Percentiles rank a stretch among this genome's conserved stretches.
Evolutionary conservation across 345 rosid genomes (phyloP).

Genomic region (Syzygium aqueum): DNA sequence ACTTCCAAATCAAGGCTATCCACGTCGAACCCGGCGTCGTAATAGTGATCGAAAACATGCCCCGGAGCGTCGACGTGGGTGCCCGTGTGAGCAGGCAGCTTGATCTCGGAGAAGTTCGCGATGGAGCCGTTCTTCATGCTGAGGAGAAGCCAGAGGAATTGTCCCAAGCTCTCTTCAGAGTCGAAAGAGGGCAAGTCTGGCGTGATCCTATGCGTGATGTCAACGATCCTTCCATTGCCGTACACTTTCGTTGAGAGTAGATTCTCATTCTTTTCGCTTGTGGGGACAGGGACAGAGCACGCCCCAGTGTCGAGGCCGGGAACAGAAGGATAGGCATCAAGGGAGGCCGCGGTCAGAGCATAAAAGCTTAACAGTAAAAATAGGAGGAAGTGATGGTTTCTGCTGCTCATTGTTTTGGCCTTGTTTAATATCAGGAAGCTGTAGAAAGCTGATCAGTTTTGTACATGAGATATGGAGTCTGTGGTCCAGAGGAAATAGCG

Average conservation of each 20-base stretch:
- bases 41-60: slow-evolving; percentile 4
- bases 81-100: slow-evolving; percentile 7
- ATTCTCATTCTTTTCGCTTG: background rate
- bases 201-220: slow-evolving; percentile 5
- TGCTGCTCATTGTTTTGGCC: background rate
- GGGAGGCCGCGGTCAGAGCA: background rate
- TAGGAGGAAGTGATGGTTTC: background rate
- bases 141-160: slow-evolving; percentile 5
- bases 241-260: background rate
- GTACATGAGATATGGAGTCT: background rate
- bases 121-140: slow-evolving; percentile 13
- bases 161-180: background rate
- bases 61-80: slow-evolving; percentile 11
- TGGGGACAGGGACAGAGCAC: background rate
- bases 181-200: background rate
- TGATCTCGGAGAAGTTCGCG: slow-evolving; percentile 7
- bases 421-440: background rate
- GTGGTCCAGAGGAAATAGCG: background rate
- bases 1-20: slow-evolving; percentile 10
- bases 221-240: slow-evolving; percentile 3
- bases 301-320: background rate
- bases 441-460: background rate
- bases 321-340: background rate
- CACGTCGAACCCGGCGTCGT: slow-evolving; percentile 11
- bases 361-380: background rate